These are phyloP conservation scores for Capsicum chinense DNA, from an alignment of 257 asterid species.

Conservation along the genomic window DNA sequence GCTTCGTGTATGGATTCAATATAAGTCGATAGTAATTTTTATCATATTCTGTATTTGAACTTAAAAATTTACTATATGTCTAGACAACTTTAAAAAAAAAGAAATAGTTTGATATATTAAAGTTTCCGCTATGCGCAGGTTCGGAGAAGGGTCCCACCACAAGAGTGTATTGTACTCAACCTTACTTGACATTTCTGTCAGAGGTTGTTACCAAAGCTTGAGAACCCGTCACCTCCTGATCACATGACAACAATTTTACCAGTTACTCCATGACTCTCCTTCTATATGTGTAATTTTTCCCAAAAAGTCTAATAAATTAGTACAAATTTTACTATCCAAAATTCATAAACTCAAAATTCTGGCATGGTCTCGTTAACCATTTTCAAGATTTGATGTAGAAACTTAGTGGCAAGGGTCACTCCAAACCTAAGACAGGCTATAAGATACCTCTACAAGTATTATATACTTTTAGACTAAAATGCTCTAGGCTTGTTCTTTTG, in stretches of 20 bases:
- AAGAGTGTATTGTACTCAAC: no score
- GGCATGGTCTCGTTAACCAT: not conserved
- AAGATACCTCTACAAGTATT: conserved; percentile 30
- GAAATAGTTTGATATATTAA: no score
- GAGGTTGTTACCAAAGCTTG: no score
- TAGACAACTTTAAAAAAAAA: no score
- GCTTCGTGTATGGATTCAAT: not conserved
- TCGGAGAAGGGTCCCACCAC: no score
- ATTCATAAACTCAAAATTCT: not conserved
- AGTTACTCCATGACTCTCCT: no score
- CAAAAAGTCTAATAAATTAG: no score
- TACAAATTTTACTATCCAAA: not conserved
- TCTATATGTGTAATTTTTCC: no score
- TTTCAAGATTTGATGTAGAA: not conserved
- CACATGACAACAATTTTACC: no score
- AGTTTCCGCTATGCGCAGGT: no score
- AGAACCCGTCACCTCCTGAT: no score
- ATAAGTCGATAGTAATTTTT: not conserved
- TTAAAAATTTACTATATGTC: not conserved
- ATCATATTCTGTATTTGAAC: not conserved
- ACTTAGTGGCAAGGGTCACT: conserved; percentile 11
- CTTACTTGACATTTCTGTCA: no score
- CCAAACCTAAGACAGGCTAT: conserved; percentile 22
- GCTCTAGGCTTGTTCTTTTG: conserved; percentile 23
- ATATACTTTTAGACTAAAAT: not conserved